Evolutionary conservation across 108 stramenopile species (phyloP).

Genomic region (Conticribra weissflogii): DNA sequence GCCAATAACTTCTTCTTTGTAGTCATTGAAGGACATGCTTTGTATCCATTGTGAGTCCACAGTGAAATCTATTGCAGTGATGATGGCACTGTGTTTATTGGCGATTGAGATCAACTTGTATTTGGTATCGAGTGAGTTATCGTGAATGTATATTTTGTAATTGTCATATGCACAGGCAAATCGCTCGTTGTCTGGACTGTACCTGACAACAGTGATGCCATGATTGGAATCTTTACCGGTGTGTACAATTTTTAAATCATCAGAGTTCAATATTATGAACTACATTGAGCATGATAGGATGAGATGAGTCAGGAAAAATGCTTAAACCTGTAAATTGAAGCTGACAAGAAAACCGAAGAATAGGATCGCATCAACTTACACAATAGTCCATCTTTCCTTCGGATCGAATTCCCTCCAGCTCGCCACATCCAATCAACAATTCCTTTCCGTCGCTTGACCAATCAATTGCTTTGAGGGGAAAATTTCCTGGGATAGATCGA

Average conservation of each 20-base stretch:
- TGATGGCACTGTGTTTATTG: constrained; percentile 13
- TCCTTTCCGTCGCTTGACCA: constrained; percentile 18
- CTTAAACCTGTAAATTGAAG: not conserved
- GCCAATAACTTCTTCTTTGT: not conserved
- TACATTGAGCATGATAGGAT: not conserved
- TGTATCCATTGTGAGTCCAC: not conserved
- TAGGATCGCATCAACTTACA: not conserved
- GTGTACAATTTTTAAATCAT: constrained; percentile 54
- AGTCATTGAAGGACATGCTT: constrained; percentile 1
- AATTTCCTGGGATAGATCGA: constrained; percentile 21
- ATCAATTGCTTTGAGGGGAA: constrained; percentile 24
- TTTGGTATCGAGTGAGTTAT: not conserved
- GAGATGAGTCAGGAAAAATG: no score
- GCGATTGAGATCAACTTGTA: constrained; percentile 12
- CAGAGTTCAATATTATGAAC: constrained; percentile 53
- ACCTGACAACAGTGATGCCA: constrained; percentile 53
- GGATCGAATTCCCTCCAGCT: not conserved
- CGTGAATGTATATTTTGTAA: constrained; percentile 13
- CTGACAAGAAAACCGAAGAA: not conserved
- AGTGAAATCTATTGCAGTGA: constrained; percentile 10
- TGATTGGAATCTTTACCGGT: constrained; percentile 63
- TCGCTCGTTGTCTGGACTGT: constrained; percentile 9
- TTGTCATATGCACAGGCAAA: constrained; percentile 12
- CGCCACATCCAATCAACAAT: not conserved
- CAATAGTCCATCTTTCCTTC: constrained; percentile 16